These are phyloP conservation scores for Aspergillus unguis DNA, from an alignment of 2,329 filamentous ascomycete species.

Conservation along the genomic window DNA sequence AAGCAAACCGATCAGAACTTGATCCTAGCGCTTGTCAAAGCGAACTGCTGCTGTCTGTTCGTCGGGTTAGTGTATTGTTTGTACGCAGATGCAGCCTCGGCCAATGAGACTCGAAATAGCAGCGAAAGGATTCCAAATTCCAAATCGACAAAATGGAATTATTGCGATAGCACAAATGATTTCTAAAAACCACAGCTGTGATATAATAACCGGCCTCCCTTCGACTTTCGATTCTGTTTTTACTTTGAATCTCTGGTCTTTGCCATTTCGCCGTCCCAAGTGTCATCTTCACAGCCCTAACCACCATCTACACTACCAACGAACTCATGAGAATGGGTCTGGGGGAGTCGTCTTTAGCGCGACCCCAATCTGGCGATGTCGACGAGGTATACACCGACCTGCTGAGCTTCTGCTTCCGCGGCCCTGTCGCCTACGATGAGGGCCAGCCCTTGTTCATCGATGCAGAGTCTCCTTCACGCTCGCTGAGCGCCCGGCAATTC, in stretches of 20 bases:
- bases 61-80: neutral
- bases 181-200: conserved; percentile 5
- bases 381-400: conserved; percentile 36
- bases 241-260: neutral
- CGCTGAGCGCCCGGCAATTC: conserved; percentile 36
- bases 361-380: conserved; percentile 14
- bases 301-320: neutral
- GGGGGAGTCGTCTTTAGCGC: conserved; percentile 22
- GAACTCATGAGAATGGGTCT: conserved; percentile 21
- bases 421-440: conserved; percentile 33
- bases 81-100: conserved; percentile 8
- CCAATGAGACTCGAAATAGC: conserved; percentile 10
- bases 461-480: conserved; percentile 37
- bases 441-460: conserved; percentile 44
- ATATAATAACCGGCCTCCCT: conserved; percentile 10
- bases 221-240: neutral
- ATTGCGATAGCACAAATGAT: conserved; percentile 15
- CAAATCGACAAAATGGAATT: conserved; percentile 21
- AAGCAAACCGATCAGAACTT: conserved; percentile 14
- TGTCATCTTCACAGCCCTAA: neutral
- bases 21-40: too few relatives aligned
- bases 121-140: conserved; percentile 20
- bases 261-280: neutral
- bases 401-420: conserved; percentile 41
- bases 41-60: too few relatives aligned